phyloP scores from a whole-genome alignment of 805 yeast species.

The Lipomyces yamadae region DNA sequence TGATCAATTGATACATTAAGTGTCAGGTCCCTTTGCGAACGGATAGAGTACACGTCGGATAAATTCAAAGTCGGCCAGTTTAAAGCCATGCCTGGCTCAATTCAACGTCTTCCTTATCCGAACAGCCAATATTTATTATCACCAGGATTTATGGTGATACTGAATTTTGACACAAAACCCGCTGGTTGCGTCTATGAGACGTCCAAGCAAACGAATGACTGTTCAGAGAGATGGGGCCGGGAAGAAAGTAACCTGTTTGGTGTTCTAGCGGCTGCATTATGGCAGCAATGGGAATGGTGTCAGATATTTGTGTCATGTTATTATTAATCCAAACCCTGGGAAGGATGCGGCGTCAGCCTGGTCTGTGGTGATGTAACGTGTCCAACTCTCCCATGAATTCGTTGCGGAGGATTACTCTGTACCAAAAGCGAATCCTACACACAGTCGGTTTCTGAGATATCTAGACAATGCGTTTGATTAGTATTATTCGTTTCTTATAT shows the following conservation, averaged over 20 bases:
- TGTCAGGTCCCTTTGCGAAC: constrained; percentile 46
- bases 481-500: constrained; percentile 9
- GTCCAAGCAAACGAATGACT: no score
- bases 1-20: constrained; percentile 45
- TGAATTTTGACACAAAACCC: neutral
- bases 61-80: constrained; percentile 19
- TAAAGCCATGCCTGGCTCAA: constrained; percentile 9
- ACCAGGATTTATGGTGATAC: no score
- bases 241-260: no score
- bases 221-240: no score
- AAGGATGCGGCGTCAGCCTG: no score
- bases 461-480: constrained; percentile 12
- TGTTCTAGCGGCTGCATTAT: no score
- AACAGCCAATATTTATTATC: neutral
- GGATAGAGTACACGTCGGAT: constrained; percentile 20
- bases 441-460: constrained; percentile 1
- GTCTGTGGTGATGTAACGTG: no score
- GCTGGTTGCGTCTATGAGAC: no score
- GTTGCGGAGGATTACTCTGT: neutral
- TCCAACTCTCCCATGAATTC: neutral
- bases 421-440: neutral
- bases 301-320: no score
- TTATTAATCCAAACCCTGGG: no score
- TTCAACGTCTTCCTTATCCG: neutral
- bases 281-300: no score